phyloP scores from a whole-genome alignment of 2,329 filamentous ascomycete genomes.

The Dryadomyces quercus-mongolicae region DNA sequence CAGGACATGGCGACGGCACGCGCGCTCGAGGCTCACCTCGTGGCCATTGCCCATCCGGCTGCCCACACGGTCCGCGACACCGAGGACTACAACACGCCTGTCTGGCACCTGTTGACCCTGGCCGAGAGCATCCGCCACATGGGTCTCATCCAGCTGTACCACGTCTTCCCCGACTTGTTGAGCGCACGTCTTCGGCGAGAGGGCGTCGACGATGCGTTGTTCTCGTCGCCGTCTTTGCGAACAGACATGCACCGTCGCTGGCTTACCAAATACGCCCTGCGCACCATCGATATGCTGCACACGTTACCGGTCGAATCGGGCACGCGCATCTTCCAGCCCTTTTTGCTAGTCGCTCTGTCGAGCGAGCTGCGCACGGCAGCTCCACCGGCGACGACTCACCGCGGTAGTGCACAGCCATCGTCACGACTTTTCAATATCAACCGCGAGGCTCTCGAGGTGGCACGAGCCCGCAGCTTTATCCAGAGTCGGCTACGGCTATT shows the following conservation, averaged over 20 bases:
- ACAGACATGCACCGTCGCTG: conserved; percentile 21
- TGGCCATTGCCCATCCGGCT: conserved; percentile 30
- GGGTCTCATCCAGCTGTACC: conserved; percentile 41
- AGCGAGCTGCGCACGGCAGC: conserved; percentile 33
- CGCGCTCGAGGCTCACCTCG: conserved; percentile 33
- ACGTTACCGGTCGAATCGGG: conserved; percentile 38
- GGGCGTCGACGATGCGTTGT: conserved; percentile 13
- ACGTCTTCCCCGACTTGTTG: conserved; percentile 37
- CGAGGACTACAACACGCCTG: conserved; percentile 37
- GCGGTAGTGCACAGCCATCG: not conserved
- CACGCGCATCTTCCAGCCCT: conserved; percentile 39
- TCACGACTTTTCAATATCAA: conserved; percentile 16
- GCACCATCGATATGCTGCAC: conserved; percentile 34
- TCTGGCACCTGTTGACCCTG: conserved; percentile 38
- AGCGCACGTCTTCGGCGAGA: conserved; percentile 24
- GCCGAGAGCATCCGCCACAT: conserved; percentile 40
- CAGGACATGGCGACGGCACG: conserved; percentile 22
- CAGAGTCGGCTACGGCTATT: conserved; percentile 32
- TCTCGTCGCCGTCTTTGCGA: not conserved
- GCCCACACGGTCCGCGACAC: conserved; percentile 34
- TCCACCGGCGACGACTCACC: conserved; percentile 9
- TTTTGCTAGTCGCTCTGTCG: conserved; percentile 35
- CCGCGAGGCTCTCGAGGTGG: conserved; percentile 28
- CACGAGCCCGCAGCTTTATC: conserved; percentile 32
- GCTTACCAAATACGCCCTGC: conserved; percentile 37